Evolutionary conservation across 352 stramenopile species (phyloP), one percentile per base, ranked within the genome.

Genomic region (Phytophthora pinifolia): DNA sequence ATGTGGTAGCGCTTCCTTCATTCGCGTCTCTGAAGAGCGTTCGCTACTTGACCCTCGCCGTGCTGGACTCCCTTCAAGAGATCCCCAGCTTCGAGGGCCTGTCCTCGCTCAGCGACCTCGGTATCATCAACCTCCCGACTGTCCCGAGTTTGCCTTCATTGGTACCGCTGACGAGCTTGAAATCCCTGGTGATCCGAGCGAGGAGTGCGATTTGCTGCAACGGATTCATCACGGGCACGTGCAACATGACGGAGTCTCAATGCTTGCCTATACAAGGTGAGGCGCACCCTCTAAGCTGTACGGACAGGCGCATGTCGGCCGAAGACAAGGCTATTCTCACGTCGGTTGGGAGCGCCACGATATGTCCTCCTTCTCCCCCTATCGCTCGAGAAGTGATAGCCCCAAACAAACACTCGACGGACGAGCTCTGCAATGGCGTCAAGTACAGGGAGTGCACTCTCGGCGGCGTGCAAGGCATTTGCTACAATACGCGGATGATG

Each of bases 401-500:
- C 4, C 71, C 67, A 2, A 69, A 46, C 7, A 47, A 55, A 31
- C 30, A 62, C 12, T 67, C 70, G 7, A 70, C 70, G 0, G 60
- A 79, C 12, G 54, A 62, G 13, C 45, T 71, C 1, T 75, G 70
- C 20, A 51, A 36, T 2, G 70, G 70, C 1, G 39, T 71, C 4
- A 36, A 55, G 18, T 79, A 66, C 25, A 73, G 71, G 6, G 12
- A 68, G 9, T 79, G 70, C 35, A 45, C 30, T 27, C 32, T 69
- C 9, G 31, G 52, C 9, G 59, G 54, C 5, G 9, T n/a, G 2
- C 50, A 63, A 29, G 70, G 70, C 4, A 79, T 79, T 0, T 76
- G 70, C 54, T 73, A 54, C 56, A 79, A 74, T 17, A 63, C 37
- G 4, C 53, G 56, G 0, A 70, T 75, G 63, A 61, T 71, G 46